Evolutionary conservation across 1,284 basidiomycete species (phyloP).

Genomic region (Trametes pubescens): DNA sequence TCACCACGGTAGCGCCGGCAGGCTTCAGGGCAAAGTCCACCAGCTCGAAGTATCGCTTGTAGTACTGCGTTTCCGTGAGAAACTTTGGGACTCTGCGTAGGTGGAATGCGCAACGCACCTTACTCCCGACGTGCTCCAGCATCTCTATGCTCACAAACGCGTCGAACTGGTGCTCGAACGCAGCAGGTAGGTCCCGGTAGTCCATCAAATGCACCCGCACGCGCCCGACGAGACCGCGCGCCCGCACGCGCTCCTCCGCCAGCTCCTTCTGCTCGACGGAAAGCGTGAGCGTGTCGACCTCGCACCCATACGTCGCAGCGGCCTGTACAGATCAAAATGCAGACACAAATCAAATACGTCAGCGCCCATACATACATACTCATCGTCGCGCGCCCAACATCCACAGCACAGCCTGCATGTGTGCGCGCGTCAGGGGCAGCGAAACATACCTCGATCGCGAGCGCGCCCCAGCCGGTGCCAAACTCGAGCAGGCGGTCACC

Average conservation of each 20-base stretch:
- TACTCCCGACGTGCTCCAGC: conserved; percentile 85
- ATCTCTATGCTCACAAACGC: conserved; percentile 92
- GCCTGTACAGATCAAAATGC: conserved; percentile 51
- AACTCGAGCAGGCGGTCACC: conserved; percentile 89
- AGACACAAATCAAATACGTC: conserved; percentile 10
- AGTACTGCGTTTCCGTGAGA: conserved; percentile 45
- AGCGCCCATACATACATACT: too few relatives aligned
- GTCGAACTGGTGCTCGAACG: conserved; percentile 84
- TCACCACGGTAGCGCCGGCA: conserved; percentile 71
- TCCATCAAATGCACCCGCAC: conserved; percentile 90
- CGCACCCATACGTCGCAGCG: conserved; percentile 73
- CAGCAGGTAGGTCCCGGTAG: conserved; percentile 81
- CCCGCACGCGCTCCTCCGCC: conserved; percentile 82
- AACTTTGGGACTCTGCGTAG: not conserved
- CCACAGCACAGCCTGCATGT: conserved; percentile 14
- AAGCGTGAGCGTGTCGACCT: conserved; percentile 89
- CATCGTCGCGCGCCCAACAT: too few relatives aligned
- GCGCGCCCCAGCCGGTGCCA: conserved; percentile 92
- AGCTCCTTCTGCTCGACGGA: conserved; percentile 87
- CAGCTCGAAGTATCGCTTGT: conserved; percentile 81
- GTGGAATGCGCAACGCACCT: conserved; percentile 42
- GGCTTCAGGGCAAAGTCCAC: conserved; percentile 85
- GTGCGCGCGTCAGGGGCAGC: conserved; percentile 26
- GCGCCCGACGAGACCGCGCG: conserved; percentile 72
- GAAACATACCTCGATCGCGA: conserved; percentile 82